phyloP scores from a whole-genome alignment of 345 rosid genomes.

The Brassica cretica region DNA sequence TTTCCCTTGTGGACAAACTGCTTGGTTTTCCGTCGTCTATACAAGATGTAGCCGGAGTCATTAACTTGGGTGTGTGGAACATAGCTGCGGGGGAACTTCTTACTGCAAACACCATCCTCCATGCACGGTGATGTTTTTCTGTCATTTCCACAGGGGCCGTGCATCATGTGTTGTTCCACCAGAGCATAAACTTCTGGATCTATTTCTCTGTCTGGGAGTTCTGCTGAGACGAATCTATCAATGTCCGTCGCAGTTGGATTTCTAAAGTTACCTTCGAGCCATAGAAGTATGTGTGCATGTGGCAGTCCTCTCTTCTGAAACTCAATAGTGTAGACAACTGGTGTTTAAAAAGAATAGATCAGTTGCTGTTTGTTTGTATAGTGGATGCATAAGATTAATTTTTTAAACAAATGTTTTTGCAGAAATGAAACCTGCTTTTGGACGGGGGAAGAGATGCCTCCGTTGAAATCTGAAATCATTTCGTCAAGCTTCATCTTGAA shows the following conservation, averaged over 20 bases:
- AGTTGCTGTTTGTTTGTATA: neutral
- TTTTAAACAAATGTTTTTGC: neutral
- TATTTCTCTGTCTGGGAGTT: neutral
- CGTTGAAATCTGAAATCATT: neutral
- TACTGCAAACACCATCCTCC: neutral
- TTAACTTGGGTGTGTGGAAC: neutral
- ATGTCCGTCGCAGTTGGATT: neutral
- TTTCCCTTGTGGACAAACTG: no score
- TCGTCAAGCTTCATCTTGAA: neutral
- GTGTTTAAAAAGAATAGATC: no score
- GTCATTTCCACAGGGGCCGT: neutral
- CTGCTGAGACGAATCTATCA: neutral
- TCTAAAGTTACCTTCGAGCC: neutral
- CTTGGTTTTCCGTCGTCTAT: neutral
- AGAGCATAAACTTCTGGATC: neutral
- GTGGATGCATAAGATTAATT: no score
- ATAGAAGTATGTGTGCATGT: neutral
- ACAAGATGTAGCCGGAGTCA: neutral
- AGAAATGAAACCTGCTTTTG: neutral
- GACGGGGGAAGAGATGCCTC: neutral
- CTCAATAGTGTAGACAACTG: neutral
- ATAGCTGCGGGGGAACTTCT: neutral
- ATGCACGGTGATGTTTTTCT: neutral
- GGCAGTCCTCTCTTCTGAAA: neutral
- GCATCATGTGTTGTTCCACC: neutral